Evolutionary conservation across 345 rosid genomes (phyloP), one percentile per base, ranked within the genome.

Genomic region (Microcos paniculata): DNA sequence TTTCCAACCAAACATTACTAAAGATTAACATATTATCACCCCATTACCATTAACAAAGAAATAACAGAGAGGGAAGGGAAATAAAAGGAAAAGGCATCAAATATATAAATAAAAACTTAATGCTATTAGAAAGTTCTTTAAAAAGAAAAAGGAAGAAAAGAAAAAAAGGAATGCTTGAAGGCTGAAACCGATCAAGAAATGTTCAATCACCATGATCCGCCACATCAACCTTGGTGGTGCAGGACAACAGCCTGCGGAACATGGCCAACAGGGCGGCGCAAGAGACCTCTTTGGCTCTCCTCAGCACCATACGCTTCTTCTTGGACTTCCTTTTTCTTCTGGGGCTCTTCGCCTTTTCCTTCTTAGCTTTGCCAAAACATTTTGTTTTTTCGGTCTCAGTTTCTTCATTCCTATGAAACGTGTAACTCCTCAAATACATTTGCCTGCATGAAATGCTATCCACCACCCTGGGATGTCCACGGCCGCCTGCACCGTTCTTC

Each of bases 371-470:
- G 9, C 92, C 86, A 19, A 87, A 77, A 26, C 92, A 89, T 77
- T 80, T 81, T 21, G 86, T 80, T 80, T 76, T 84, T 64, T 81
- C 84, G 1, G 76, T 66, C 35, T 72, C 76, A 18, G 66, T 73
- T 6, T 87, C 85, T 21, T 88, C 91, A 59, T 89, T 86, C 63
- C 89, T 78, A 19, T 92, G 85, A 68, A 94, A 94, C 2, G 92
- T 87, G 82, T 94, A 94, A 90, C 97, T 94, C 57, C 97, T 85
- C 4, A 94, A 84, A 76, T 90, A 94, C 83, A 89, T 89, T 80
- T 94, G 97, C 78, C 98, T 77, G 82, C 97, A 90, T 19, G 95
- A 91, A 74, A 90, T 87, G 73, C 91, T 90, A 76, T 94, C 98
- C 51, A 94, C 95, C 9, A 91, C 95, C 67, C 87, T 83, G 14